Conservation (phyloP, 2,329 filamentous ascomycete species). For the Aspergillus glaucus region DNA sequence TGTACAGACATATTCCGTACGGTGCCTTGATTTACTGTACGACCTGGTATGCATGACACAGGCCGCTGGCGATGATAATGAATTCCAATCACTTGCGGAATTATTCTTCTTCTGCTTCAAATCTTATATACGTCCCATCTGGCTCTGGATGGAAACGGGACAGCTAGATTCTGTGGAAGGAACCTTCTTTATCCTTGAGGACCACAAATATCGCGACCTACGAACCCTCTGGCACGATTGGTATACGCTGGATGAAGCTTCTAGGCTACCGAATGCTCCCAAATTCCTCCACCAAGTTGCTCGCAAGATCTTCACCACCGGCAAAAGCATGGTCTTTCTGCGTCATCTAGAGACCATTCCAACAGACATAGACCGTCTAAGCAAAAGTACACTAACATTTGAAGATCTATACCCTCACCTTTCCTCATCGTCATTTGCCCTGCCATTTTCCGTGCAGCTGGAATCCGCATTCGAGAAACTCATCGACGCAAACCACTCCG, state of each 20-base stretch:
- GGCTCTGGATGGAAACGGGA: conserved; percentile 78
- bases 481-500: conserved; percentile 67
- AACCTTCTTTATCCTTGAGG: conserved; percentile 68
- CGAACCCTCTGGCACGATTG: conserved; percentile 69
- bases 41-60: conserved; percentile 64
- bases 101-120: conserved; percentile 78
- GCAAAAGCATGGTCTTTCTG: conserved; percentile 83
- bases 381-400: conserved; percentile 24
- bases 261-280: conserved; percentile 60
- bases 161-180: conserved; percentile 59
- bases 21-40: conserved; percentile 73
- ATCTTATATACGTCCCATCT: conserved; percentile 73
- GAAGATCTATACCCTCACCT: conserved; percentile 36
- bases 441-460: conserved; percentile 61
- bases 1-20: conserved; percentile 50
- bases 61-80: conserved; percentile 55
- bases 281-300: conserved; percentile 66
- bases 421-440: conserved; percentile 17
- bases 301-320: conserved; percentile 72
- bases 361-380: conserved; percentile 28
- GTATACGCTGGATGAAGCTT: conserved; percentile 58
- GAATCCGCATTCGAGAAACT: conserved; percentile 64
- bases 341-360: conserved; percentile 55
- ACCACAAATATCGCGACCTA: conserved; percentile 49
- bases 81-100: conserved; percentile 58